A percentile compares a stretch with the other conserved stretches of the same genome.
Conservation (phyloP, 1,284 basidiomycete species). For the Tilletia setariae region DNA sequence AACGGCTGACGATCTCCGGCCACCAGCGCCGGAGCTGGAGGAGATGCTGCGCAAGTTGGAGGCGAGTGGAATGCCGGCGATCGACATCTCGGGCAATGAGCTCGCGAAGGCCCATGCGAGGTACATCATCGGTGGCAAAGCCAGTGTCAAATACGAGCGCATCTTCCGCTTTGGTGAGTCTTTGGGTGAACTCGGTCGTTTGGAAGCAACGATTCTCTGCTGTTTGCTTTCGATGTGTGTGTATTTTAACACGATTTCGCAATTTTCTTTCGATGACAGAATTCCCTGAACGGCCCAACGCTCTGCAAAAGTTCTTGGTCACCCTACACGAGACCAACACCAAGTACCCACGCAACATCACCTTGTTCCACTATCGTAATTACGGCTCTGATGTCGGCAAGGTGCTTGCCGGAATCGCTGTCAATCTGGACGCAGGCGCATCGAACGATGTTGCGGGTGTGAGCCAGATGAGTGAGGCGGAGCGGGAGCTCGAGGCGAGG, state of each 20-base stretch:
- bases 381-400: conserved; percentile 66
- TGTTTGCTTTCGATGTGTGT: no score
- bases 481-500: conserved; percentile 62
- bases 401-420: conserved; percentile 81
- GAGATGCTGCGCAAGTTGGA: conserved; percentile 60
- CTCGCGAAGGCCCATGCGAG: conserved; percentile 90
- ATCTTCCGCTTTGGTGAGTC: conserved; percentile 84
- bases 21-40: conserved; percentile 29
- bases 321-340: conserved; percentile 60
- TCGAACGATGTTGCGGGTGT: conserved; percentile 42
- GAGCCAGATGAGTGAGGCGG: conserved; percentile 49
- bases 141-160: conserved; percentile 73
- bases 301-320: conserved; percentile 73
- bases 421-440: conserved; percentile 58
- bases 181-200: no score
- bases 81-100: conserved; percentile 91
- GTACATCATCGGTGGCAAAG: conserved; percentile 76
- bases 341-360: conserved; percentile 65
- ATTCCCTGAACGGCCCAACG: conserved; percentile 92
- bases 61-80: conserved; percentile 70
- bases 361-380: conserved; percentile 94
- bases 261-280: conserved; percentile 59
- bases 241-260: neutral
- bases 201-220: no score
- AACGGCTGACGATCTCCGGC: conserved; percentile 61